Evolutionary conservation across 2,329 filamentous ascomycete species (phyloP), one percentile per base, ranked within the genome.

Genomic region (Septoria petroselini): DNA sequence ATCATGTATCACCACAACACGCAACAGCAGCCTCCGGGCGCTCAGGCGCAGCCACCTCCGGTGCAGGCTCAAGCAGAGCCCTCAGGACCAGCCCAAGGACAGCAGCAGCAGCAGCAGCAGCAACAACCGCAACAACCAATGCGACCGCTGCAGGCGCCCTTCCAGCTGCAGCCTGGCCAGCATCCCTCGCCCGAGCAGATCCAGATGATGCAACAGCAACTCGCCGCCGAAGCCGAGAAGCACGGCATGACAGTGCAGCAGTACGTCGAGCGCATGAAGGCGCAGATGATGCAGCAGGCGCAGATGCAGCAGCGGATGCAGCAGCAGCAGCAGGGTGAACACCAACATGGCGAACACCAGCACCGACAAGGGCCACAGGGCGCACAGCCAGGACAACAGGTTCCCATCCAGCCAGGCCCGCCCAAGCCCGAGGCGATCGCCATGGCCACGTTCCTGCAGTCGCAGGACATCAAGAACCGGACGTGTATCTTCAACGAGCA

Each of bases 401-500:
- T 86, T 64, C 83, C 85, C 30, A 88, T 91, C 55, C 76, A 78
- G 14, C 85, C 85, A 3, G 86, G 86, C 1, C 88, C 91, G 18
- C 88, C 91, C 4, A 93, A 95, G 62, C 91, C 91, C 31, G 83
- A 90, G 64, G 91, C 90, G 15, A 73, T 97, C 38, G 90, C 91
- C 7, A 80, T 98, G 47, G 94, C 93, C 59, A 85, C 88, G 65
- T 98, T 95, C 72, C 74, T 98, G 52, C 83, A 84, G 60, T 71
- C 79, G 51, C 91, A 96, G 72, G 82, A 93, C 52, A 74, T 98
- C 58, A 98, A 98, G 79, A 79, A 81, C 14, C 80, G 93, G 57
- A 96, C 91, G 14, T 91, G 88, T 68, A 94, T 98, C 58, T 80
- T 97, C 58, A 91, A 96, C 59, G 93, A 93, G 63, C 91, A 96